phyloP scores from a whole-genome alignment of 108 stramenopile species.

The Cyclostephanos invisitatus region DNA sequence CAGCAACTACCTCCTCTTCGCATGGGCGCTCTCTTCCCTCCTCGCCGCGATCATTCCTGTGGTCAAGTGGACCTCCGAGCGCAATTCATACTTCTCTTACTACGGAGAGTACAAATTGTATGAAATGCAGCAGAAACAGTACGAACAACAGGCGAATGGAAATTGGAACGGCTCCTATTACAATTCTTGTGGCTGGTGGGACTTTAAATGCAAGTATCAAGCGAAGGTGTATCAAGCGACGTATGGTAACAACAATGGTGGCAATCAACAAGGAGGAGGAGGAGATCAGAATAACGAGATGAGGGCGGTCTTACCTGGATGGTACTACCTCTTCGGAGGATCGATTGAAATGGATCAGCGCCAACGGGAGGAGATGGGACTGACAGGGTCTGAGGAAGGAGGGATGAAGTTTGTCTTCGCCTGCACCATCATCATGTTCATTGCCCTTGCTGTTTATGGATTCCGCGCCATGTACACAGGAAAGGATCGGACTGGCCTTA shows the following conservation, averaged over 20 bases:
- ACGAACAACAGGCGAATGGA: conserved; percentile 45
- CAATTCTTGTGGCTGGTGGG: conserved; percentile 48
- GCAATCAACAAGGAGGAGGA: conserved; percentile 24
- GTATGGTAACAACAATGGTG: conserved; percentile 16
- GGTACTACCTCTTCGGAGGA: conserved; percentile 56
- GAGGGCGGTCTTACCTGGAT: conserved; percentile 32
- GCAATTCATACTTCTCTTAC: conserved; percentile 44
- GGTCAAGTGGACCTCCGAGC: conserved; percentile 35
- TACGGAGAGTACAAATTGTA: conserved; percentile 48
- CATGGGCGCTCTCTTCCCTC: conserved; percentile 35
- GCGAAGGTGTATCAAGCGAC: conserved; percentile 27
- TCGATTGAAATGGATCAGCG: conserved; percentile 35
- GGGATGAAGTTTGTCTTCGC: conserved; percentile 57
- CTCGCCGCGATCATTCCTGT: conserved; percentile 48
- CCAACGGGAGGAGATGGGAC: conserved; percentile 42
- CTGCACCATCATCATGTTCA: conserved; percentile 58
- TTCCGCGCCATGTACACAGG: conserved; percentile 38
- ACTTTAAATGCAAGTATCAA: conserved; percentile 42
- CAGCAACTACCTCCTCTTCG: conserved; percentile 9
- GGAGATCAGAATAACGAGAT: conserved; percentile 4
- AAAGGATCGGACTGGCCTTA: conserved; percentile 31
- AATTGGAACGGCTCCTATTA: conserved; percentile 26
- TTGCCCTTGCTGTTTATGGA: conserved; percentile 53
- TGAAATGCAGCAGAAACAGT: conserved; percentile 47
- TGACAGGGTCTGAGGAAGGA: conserved; percentile 12